Evolutionary conservation across 805 yeast genomes (phyloP), one percentile per base, ranked within the genome.

Genomic region (Metschnikowia shivogae): DNA sequence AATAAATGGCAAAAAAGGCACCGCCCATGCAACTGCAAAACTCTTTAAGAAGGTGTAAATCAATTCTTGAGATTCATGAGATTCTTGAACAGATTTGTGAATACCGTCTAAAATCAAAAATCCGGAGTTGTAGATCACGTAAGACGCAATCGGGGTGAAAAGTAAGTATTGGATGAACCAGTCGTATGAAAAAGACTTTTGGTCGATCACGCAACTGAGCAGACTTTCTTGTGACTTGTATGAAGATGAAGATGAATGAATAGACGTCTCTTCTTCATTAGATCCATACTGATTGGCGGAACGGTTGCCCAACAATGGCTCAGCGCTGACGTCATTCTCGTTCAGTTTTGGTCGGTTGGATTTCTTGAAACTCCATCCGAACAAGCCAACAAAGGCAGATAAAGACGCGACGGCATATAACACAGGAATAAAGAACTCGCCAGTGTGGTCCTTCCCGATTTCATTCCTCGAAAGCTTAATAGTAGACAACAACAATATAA

Each of bases 111-210:
- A 58, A 1, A 81, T 56, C 46, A 86, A 62, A 47, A 72, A 76
- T 5, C 84, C 82, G 31, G 74, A 63, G 45, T 77, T 74, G 54
- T 78, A 74, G n/a, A 82, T 57, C 30, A 83, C 57, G 29, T 76
- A 72, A 3, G 81, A 67, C 1, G 84, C 66, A 11, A 84, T 42
- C 2, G 97, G 96, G 11, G 84, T 87, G 13, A 84, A 60, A 1
- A 82, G 49, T 28, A 86, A 52, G 56, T 78, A 88, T 61, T 89
- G 96, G 13, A 87, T 52, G 12, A 83, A 73, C 96, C 97, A 89
- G 56, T 85, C 95, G 58, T 84, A 87, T 34, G 82, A 76, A 38
- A 77, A 74, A 4, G 80, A 76, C 40, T 67, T 70, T 32, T 63
- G 46, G 34, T 54, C 60, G 1, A 59, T 44, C 39, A 55, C 64